Conservation (phyloP, 345 rosid genomes). For the Conringia planisiliqua region DNA sequence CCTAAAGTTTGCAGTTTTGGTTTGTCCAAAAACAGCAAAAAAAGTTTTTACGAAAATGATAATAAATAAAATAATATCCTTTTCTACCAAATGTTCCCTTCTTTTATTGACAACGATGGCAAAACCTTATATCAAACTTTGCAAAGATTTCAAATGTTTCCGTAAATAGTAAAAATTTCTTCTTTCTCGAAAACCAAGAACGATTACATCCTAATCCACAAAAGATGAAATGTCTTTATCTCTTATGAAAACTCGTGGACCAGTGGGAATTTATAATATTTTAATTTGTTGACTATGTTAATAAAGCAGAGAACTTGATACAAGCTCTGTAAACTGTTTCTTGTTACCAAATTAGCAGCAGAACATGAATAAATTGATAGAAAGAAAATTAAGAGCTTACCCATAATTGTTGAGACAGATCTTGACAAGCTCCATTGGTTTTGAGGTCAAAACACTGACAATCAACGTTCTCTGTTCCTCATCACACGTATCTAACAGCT, state of each 20-base stretch:
- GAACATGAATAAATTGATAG: not conserved
- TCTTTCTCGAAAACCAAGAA: slow-evolving; percentile 5
- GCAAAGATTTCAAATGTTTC: slow-evolving; percentile 10
- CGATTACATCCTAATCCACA: not conserved
- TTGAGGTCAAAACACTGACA: slow-evolving; percentile 38
- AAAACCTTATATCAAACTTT: not conserved
- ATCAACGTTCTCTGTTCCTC: slow-evolving; percentile 50
- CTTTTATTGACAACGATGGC: not conserved
- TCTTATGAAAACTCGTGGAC: slow-evolving; percentile 16
- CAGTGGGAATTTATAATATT: not conserved
- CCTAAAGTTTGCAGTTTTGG: not conserved
- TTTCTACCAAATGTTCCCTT: slow-evolving; percentile 20
- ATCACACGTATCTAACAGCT: slow-evolving; percentile 41
- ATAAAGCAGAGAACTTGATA: not conserved
- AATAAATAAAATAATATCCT: not conserved
- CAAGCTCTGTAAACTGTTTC: not conserved
- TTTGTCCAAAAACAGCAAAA: slow-evolving; percentile 24
- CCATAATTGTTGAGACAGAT: slow-evolving; percentile 56
- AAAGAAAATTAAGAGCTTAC: slow-evolving; percentile 28
- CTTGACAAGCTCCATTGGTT: slow-evolving; percentile 41
- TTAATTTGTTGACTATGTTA: slow-evolving; percentile 2
- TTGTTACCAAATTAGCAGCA: not conserved
- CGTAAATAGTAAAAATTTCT: slow-evolving; percentile 5
- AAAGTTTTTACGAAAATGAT: no score
- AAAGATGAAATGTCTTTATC: slow-evolving; percentile 18